These are phyloP conservation scores for Orbilia brochopaga DNA, from an alignment of 2,329 filamentous ascomycete genomes.

Conservation along the genomic window DNA sequence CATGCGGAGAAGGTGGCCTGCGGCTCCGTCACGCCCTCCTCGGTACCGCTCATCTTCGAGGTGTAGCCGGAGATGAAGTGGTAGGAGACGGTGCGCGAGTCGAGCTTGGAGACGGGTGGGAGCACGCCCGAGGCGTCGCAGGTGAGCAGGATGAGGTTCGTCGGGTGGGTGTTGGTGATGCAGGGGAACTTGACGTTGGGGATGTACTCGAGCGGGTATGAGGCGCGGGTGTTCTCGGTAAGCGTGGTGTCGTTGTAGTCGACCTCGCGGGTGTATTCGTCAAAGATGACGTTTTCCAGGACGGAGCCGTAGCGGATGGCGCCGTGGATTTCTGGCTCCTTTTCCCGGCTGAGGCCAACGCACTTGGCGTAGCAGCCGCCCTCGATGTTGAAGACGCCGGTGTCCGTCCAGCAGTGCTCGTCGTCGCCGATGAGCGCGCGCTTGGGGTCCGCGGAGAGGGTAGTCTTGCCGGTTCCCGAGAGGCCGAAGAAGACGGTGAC, in stretches of 20 bases:
- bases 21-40: slow-evolving; percentile 94
- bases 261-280: slow-evolving; percentile 83
- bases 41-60: slow-evolving; percentile 99
- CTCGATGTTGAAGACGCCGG: slow-evolving; percentile 98
- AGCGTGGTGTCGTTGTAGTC: slow-evolving; percentile 95
- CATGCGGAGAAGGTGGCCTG: slow-evolving; percentile 99
- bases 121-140: slow-evolving; percentile 97
- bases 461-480: slow-evolving; percentile 98
- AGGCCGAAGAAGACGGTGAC: slow-evolving; percentile 99
- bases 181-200: slow-evolving; percentile 98
- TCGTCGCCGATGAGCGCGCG: slow-evolving; percentile 96
- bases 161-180: slow-evolving; percentile 82
- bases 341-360: slow-evolving; percentile 95
- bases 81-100: slow-evolving; percentile 87
- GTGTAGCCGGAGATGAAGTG: slow-evolving; percentile 99
- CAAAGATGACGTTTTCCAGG: slow-evolving; percentile 98
- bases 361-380: slow-evolving; percentile 99
- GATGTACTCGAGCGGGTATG: slow-evolving; percentile 99
- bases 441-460: slow-evolving; percentile 94
- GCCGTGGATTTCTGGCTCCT: slow-evolving; percentile 96
- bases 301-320: slow-evolving; percentile 97
- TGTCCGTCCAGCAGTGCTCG: slow-evolving; percentile 99
- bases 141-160: slow-evolving; percentile 97
- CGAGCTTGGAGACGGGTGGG: slow-evolving; percentile 96
- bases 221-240: slow-evolving; percentile 93